Percentiles rank a stretch among this genome's conserved stretches.
Evolutionary conservation across 2,329 filamentous ascomycete genomes (phyloP).

Genomic region (Calonectria fujianensis): DNA sequence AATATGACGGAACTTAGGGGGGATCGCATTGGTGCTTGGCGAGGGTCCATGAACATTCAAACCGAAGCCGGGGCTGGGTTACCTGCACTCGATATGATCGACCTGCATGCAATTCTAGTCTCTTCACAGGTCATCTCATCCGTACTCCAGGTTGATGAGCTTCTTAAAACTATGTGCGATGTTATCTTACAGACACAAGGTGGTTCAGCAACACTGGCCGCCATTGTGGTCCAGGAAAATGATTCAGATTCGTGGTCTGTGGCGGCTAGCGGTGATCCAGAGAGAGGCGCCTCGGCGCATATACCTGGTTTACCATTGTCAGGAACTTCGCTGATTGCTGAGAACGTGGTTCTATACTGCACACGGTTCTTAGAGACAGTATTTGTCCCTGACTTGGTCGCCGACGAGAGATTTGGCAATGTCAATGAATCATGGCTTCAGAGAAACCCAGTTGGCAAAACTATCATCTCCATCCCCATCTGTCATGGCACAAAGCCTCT

Average conservation of each 20-base stretch:
- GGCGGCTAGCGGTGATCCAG: constrained; percentile 83
- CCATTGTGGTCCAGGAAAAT: constrained; percentile 83
- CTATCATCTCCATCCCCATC: constrained; percentile 88
- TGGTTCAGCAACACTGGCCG: constrained; percentile 80
- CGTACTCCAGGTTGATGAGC: constrained; percentile 83
- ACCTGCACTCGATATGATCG: constrained; percentile 88
- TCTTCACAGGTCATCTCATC: constrained; percentile 88
- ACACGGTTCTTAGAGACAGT: constrained; percentile 85
- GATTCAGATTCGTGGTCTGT: constrained; percentile 80
- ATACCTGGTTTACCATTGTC: constrained; percentile 79
- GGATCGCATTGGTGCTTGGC: constrained; percentile 78
- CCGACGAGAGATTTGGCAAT: constrained; percentile 86
- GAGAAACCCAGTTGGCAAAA: constrained; percentile 81
- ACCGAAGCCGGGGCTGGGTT: constrained; percentile 77
- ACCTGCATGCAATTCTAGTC: constrained; percentile 85
- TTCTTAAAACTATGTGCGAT: constrained; percentile 87
- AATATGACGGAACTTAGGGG: constrained; percentile 71
- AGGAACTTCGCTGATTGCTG: constrained; percentile 81
- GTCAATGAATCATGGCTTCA: constrained; percentile 81
- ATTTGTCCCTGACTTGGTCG: constrained; percentile 83
- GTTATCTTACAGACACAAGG: constrained; percentile 87
- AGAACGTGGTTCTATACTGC: constrained; percentile 85
- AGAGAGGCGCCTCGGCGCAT: constrained; percentile 80
- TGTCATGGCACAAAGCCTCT: constrained; percentile 82
- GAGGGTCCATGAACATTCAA: constrained; percentile 74